phyloP scores from a whole-genome alignment of 176 grass and related monocot species.

The Dendrocalamus sinicus region DNA sequence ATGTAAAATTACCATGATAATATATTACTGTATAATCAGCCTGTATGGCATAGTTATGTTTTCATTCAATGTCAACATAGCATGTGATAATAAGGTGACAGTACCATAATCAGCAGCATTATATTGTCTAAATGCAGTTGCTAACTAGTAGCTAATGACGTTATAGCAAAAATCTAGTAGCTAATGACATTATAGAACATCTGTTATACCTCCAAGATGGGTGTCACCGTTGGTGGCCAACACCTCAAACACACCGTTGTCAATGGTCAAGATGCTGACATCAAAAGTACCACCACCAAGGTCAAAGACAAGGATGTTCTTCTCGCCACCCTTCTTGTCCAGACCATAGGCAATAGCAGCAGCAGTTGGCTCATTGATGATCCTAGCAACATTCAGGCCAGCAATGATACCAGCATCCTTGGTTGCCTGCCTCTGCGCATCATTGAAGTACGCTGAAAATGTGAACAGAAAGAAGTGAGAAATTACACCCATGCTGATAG shows the following conservation, averaged over 20 bases:
- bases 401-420: conserved; percentile 75
- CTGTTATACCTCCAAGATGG: conserved; percentile 73
- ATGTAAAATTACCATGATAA: background rate
- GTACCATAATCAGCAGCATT: background rate
- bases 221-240: conserved; percentile 80
- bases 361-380: conserved; percentile 80
- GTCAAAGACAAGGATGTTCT: conserved; percentile 88
- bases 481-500: background rate
- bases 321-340: conserved; percentile 71
- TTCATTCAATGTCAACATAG: background rate
- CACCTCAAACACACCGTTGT: conserved; percentile 86
- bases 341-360: conserved; percentile 81
- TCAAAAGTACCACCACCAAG: conserved; percentile 83
- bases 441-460: conserved; percentile 73
- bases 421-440: conserved; percentile 76
- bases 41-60: background rate
- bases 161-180: background rate
- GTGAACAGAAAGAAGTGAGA: conserved; percentile 21
- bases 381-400: conserved; percentile 73
- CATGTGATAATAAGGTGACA: background rate
- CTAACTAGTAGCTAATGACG: background rate
- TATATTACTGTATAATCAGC: background rate
- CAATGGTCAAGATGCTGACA: conserved; percentile 78
- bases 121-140: background rate
- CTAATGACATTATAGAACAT: background rate